A percentile compares a stretch with the other conserved stretches of the same genome.
phyloP scores from a whole-genome alignment of 2,329 filamentous ascomycete species.

The Penicillium sp. region DNA sequence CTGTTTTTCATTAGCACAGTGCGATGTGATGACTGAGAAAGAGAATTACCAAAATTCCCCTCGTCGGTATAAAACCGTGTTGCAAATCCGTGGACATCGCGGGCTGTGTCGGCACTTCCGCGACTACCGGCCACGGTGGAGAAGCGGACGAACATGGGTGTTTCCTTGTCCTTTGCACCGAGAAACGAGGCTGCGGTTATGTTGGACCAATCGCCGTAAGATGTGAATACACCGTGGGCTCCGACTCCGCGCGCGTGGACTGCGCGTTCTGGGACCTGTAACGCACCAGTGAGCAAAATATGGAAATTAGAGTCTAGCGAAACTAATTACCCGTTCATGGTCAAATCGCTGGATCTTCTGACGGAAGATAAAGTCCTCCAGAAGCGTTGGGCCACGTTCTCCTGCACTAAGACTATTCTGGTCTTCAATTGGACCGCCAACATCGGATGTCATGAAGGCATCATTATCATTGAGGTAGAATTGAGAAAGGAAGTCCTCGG shows the following conservation, averaged over 20 bases:
- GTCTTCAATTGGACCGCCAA: slow-evolving; percentile 67
- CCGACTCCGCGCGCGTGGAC: slow-evolving; percentile 70
- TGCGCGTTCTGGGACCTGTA: slow-evolving; percentile 61
- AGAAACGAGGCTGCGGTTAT: slow-evolving; percentile 70
- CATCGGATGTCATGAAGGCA: slow-evolving; percentile 64
- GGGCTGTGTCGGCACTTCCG: slow-evolving; percentile 68
- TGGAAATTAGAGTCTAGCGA: background rate
- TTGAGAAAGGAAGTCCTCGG: slow-evolving; percentile 45
- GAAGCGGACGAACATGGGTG: slow-evolving; percentile 68
- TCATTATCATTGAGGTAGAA: slow-evolving; percentile 55
- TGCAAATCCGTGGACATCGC: slow-evolving; percentile 74
- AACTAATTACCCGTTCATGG: slow-evolving; percentile 62
- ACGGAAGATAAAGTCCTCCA: slow-evolving; percentile 72
- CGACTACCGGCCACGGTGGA: slow-evolving; percentile 71
- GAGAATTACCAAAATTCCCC: slow-evolving; percentile 58
- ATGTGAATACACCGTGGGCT: slow-evolving; percentile 70
- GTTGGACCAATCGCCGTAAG: slow-evolving; percentile 67
- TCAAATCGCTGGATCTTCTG: slow-evolving; percentile 73
- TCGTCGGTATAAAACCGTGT: slow-evolving; percentile 70
- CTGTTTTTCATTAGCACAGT: slow-evolving; percentile 12
- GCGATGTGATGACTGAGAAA: background rate
- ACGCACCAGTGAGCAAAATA: slow-evolving; percentile 1
- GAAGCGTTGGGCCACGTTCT: slow-evolving; percentile 64
- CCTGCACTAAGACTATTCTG: slow-evolving; percentile 68
- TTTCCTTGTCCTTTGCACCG: slow-evolving; percentile 57